Percentiles rank a stretch among this genome's conserved stretches.
Conservation (phyloP, 2,329 filamentous ascomycete genomes). For the Aspergillus persii region DNA sequence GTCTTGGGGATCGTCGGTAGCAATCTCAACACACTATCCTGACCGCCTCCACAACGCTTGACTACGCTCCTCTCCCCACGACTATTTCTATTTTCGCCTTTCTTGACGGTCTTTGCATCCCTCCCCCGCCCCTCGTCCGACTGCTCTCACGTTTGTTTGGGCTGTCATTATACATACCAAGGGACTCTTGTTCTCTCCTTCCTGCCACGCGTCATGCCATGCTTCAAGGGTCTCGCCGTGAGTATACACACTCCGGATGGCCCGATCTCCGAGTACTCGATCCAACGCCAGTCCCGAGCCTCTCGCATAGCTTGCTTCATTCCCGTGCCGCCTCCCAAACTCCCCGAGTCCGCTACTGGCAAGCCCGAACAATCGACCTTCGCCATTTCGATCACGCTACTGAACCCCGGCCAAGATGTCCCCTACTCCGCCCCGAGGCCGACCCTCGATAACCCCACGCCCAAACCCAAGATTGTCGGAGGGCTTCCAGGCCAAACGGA, state of each 20-base stretch:
- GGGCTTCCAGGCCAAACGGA: constrained; percentile 58
- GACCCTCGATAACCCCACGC: constrained; percentile 71
- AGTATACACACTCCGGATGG: constrained; percentile 83
- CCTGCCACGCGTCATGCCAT: constrained; percentile 64
- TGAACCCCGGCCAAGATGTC: constrained; percentile 83
- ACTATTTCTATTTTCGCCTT: constrained; percentile 3
- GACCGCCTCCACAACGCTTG: constrained; percentile 29
- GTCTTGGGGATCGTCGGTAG: constrained; percentile 5
- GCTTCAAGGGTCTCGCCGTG: constrained; percentile 98
- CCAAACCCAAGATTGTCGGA: constrained; percentile 78
- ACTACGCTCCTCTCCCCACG: constrained; percentile 13
- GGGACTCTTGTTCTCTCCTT: background rate
- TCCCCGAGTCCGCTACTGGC: constrained; percentile 65
- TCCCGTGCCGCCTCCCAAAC: constrained; percentile 82
- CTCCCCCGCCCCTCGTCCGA: background rate
- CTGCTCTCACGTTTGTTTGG: background rate
- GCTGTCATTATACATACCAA: background rate
- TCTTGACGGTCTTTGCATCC: background rate
- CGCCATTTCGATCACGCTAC: constrained; percentile 93
- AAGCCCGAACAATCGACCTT: constrained; percentile 93
- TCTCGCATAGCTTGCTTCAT: constrained; percentile 97
- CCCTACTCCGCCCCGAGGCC: constrained; percentile 89
- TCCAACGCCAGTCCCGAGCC: constrained; percentile 87
- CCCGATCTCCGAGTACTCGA: constrained; percentile 86
- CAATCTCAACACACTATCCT: constrained; percentile 15